Evolutionary conservation across 176 grass and related monocot genomes (phyloP).

Genomic region (Avena insularis): DNA sequence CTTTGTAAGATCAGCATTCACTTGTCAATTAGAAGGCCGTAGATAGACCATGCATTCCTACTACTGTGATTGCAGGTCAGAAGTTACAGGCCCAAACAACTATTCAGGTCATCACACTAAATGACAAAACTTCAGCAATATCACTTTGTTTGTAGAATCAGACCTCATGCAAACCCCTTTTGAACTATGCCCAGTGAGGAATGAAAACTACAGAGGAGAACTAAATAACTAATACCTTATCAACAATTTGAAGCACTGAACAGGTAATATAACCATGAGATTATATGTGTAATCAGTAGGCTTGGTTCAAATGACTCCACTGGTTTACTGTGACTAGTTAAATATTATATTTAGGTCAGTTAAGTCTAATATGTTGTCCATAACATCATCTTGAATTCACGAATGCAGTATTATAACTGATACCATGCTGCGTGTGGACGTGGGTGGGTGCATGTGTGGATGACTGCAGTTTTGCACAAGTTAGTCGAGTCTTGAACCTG

Average conservation of each 20-base stretch:
- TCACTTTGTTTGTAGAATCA: not conserved
- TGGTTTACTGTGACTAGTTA: not conserved
- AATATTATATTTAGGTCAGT: conserved; percentile 13
- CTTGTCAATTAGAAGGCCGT: conserved; percentile 6
- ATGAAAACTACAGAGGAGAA: not conserved
- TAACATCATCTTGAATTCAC: not conserved
- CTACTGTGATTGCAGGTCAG: not conserved
- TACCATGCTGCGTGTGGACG: not conserved
- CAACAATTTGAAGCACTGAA: conserved; percentile 6
- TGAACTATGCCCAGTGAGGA: not conserved
- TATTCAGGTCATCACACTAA: conserved; percentile 13
- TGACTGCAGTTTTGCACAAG: not conserved
- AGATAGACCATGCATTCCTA: not conserved
- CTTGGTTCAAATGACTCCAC: conserved; percentile 13
- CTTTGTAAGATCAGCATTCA: conserved; percentile 5
- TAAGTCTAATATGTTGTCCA: not conserved
- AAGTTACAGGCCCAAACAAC: not conserved
- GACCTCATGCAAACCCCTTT: conserved; percentile 5
- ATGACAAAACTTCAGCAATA: not conserved
- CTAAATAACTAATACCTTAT: not conserved
- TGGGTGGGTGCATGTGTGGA: not conserved
- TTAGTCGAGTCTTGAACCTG: conserved; percentile 12
- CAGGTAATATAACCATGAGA: conserved; percentile 8
- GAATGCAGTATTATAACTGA: not conserved
- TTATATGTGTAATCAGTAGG: not conserved